phyloP scores from a whole-genome alignment of 306 rosid genomes.

The Prunus padus region DNA sequence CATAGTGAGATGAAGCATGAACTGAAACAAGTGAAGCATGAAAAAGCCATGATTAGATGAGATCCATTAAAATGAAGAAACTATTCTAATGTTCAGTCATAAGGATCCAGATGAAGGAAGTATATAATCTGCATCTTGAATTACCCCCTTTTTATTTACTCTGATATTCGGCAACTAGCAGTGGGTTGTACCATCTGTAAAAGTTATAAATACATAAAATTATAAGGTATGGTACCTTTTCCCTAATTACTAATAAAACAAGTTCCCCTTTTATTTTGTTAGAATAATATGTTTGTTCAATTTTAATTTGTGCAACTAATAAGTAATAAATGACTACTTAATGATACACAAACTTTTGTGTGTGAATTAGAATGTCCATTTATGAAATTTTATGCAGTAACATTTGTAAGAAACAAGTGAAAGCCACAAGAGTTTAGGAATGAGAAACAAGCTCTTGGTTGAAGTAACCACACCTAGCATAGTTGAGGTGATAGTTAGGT shows the following conservation, averaged over 20 bases:
- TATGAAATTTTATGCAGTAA: no score
- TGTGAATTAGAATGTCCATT: no score
- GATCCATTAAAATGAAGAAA: background rate
- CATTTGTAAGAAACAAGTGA: background rate
- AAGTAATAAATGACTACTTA: background rate
- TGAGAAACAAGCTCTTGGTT: background rate
- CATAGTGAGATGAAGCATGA: constrained; percentile 14
- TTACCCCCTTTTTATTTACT: background rate
- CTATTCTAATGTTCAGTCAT: no score
- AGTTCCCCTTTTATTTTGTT: background rate
- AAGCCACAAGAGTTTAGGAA: background rate
- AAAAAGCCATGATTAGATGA: constrained; percentile 10
- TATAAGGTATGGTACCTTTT: background rate
- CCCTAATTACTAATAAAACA: background rate
- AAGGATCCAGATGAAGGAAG: no score
- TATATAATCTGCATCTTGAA: background rate
- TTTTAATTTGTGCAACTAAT: background rate
- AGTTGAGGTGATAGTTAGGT: background rate
- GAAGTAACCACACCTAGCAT: background rate
- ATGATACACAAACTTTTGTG: no score
- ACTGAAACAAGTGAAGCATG: background rate
- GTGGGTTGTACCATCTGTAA: background rate
- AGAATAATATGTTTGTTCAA: background rate
- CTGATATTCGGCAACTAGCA: background rate
- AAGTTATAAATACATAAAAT: background rate